Conservation (phyloP, 805 yeast species). For the Kodamaea nitidulidarum region DNA sequence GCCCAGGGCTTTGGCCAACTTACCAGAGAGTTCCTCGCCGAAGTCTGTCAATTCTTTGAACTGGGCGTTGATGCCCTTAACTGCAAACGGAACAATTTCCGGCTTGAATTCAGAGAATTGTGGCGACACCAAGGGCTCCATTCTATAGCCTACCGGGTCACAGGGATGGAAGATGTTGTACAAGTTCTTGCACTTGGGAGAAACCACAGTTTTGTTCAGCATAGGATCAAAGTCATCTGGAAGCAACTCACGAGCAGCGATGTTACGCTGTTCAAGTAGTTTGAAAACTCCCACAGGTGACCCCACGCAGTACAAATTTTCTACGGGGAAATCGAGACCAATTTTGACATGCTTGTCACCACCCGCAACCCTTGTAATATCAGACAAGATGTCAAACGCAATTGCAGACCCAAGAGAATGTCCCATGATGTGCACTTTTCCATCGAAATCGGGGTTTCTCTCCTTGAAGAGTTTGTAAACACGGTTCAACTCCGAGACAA, state of each 20-base stretch:
- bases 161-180: slow-evolving; percentile 87
- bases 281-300: slow-evolving; percentile 89
- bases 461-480: slow-evolving; percentile 56
- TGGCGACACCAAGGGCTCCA: slow-evolving; percentile 74
- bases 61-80: slow-evolving; percentile 44
- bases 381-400: slow-evolving; percentile 65
- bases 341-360: slow-evolving; percentile 7
- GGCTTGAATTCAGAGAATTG: slow-evolving; percentile 50
- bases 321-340: slow-evolving; percentile 62
- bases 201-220: slow-evolving; percentile 14
- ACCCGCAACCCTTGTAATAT: slow-evolving; percentile 37
- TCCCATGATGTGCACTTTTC: slow-evolving; percentile 78
- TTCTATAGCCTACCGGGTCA: slow-evolving; percentile 86
- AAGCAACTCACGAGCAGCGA: slow-evolving; percentile 40
- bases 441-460: slow-evolving; percentile 69
- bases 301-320: slow-evolving; percentile 75
- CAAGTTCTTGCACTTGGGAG: slow-evolving; percentile 60
- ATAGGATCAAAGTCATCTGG: slow-evolving; percentile 17
- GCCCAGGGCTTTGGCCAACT: slow-evolving; percentile 32
- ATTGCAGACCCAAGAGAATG: slow-evolving; percentile 92
- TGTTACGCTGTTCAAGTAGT: slow-evolving; percentile 59
- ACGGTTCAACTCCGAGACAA: slow-evolving; percentile 58
- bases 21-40: slow-evolving; percentile 36
- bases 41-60: slow-evolving; percentile 39
- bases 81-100: slow-evolving; percentile 52